Evolutionary conservation across 768 basidiomycete species (phyloP), one percentile per base, ranked within the genome.

Genomic region (Suillus americanus): DNA sequence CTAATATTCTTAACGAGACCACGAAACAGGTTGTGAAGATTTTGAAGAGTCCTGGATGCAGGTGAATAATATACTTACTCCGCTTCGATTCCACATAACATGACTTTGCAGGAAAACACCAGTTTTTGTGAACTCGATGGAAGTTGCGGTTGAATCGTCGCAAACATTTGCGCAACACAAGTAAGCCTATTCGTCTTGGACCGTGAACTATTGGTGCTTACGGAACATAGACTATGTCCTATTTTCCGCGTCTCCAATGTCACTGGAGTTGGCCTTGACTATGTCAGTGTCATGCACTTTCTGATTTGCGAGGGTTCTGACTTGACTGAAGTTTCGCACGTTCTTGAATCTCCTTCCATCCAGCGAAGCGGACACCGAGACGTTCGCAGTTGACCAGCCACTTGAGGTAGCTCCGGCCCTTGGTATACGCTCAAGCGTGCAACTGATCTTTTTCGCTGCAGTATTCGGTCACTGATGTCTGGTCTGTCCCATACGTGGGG

Each of bases 221-320:
- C 33, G 46, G 45, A 54, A 50, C 45, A 50, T 57, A 95, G 94
- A 73, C 74, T 97, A 72, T 95, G 94, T 71, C 95, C 95, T 0
- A 89, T 97, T 65, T 96, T 97, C 78, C 89, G 90, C 72, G 80
- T 96, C 25, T 97, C 95, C 3, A 99, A 98, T 73, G 94, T 97
- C 16, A 96, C 94, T 1, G 97, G 96, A n/a, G 86, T 92, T 69
- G 94, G 95, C 4, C 85, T 97, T 13, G 89, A 93, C 70, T 82
- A 85, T 68, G 90, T 94, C 68, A 55, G 84, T 68, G 4, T 64
- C 50, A 18, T 35, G 40, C 23, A 3, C 46, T 63, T 56, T 16
- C 63, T 54, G 28, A 35, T 30, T 30, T 18, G 13, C 38, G 5
- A 41, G 40, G 5, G 1, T 30, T 30, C 68, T 72, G 35, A 78